Conservation (phyloP, 2,329 filamentous ascomycete genomes). For the Epichloe bromicola region DNA sequence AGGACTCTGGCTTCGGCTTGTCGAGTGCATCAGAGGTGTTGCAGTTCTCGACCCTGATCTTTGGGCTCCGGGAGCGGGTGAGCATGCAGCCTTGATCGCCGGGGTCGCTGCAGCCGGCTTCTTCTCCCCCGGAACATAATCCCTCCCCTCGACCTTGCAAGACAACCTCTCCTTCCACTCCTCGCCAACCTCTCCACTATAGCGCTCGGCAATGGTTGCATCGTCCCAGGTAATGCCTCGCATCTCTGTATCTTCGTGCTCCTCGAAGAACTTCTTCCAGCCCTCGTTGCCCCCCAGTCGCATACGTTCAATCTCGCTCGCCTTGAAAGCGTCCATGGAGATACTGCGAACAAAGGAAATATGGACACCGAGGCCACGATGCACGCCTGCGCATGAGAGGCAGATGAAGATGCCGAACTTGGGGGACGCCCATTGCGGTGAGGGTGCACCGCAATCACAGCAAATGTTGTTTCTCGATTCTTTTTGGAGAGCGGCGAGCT, state of each 20-base stretch:
- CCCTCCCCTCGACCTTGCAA: slow-evolving; percentile 75
- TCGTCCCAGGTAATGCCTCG: slow-evolving; percentile 66
- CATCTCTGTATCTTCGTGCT: slow-evolving; percentile 52
- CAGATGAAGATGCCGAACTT: slow-evolving; percentile 99
- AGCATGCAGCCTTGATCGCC: slow-evolving; percentile 12
- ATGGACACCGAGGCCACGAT: slow-evolving; percentile 90
- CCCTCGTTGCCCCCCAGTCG: slow-evolving; percentile 77
- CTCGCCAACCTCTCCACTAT: slow-evolving; percentile 79
- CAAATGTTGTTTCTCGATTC: slow-evolving; percentile 78
- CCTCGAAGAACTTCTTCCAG: slow-evolving; percentile 80
- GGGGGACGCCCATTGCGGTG: slow-evolving; percentile 96
- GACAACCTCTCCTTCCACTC: slow-evolving; percentile 88
- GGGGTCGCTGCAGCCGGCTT: slow-evolving; percentile 22
- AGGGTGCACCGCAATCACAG: slow-evolving; percentile 90
- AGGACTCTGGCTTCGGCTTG: slow-evolving; percentile 28
- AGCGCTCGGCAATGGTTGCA: slow-evolving; percentile 79
- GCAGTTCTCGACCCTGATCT: slow-evolving; percentile 25
- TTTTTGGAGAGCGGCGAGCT: slow-evolving; percentile 88
- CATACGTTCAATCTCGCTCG: slow-evolving; percentile 86
- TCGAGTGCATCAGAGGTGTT: slow-evolving; percentile 28
- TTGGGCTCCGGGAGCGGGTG: slow-evolving; percentile 21
- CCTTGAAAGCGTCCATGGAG: slow-evolving; percentile 98
- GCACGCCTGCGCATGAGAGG: slow-evolving; percentile 85
- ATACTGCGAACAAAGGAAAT: slow-evolving; percentile 97
- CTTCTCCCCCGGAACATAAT: slow-evolving; percentile 68